phyloP scores from a whole-genome alignment of 345 rosid genomes.

The Dipteronia sinensis region DNA sequence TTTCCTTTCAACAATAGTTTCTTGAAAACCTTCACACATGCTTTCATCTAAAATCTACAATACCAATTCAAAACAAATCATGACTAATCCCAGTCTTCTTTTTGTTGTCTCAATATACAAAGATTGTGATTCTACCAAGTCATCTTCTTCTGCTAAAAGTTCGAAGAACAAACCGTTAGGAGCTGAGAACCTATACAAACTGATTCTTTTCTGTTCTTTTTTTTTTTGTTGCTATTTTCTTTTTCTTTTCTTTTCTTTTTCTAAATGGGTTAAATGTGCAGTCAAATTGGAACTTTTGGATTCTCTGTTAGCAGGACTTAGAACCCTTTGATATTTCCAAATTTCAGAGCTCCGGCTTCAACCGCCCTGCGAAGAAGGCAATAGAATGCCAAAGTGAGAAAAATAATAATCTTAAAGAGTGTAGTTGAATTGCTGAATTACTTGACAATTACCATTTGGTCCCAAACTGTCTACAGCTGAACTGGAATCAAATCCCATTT shows the following conservation, averaged over 20 bases:
- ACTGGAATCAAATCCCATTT: constrained; percentile 72
- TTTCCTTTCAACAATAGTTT: constrained; percentile 13
- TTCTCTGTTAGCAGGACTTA: constrained; percentile 31
- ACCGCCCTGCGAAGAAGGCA: constrained; percentile 43
- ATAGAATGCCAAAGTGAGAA: background rate
- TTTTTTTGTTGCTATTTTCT: background rate
- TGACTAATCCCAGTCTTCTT: constrained; percentile 27
- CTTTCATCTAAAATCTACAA: constrained; percentile 25
- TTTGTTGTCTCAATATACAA: constrained; percentile 32
- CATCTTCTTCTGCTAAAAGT: constrained; percentile 56
- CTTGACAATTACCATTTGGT: constrained; percentile 51
- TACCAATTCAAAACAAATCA: constrained; percentile 21
- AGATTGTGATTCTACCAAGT: constrained; percentile 33
- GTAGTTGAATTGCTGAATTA: constrained; percentile 3
- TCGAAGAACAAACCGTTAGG: constrained; percentile 50
- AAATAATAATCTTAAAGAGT: background rate
- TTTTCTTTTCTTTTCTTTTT: constrained; percentile 8
- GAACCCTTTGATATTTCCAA: constrained; percentile 15
- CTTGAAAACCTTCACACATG: constrained; percentile 14
- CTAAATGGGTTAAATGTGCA: constrained; percentile 29
- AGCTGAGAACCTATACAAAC: constrained; percentile 55
- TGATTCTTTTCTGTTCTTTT: constrained; percentile 25
- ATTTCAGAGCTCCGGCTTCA: constrained; percentile 70
- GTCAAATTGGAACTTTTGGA: constrained; percentile 35
- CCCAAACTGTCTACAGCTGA: constrained; percentile 59